Base-by-base conservation (phyloP, 495 filamentous ascomycete genomes). In the Tuber calosporum region DNA sequence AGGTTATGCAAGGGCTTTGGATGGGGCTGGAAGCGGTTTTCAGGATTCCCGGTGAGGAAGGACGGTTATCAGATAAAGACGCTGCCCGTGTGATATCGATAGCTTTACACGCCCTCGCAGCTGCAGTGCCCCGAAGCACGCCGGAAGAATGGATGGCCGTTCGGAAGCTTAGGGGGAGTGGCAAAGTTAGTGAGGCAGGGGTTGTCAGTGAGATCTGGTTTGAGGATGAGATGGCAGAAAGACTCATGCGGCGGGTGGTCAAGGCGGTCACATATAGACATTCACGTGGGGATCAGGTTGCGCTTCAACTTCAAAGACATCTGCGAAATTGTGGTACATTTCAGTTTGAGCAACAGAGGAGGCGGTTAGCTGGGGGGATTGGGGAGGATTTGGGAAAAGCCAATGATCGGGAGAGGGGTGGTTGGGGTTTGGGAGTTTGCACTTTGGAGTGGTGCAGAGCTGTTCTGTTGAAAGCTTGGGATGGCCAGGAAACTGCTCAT, bases 1-100 rank as follows among this genome's bases (percentile, higher is more conserved):
- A 93, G 71, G 86, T 92, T 0, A 89, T 93, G 69, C 87, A 93
- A 77, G 93, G 90, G 74, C 82, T 97, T 7, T 96, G 93, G 92
- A 86, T 85, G 79, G 87, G 90, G 11, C 81, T 90, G n/a, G 88
- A 88, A 36, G 84, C 86, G 45, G 82, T 94, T 19, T 94, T 93
- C 82, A 84, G 22, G 17, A 66, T 73, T 22, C 72, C 70, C 22
- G 83, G 83, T 22, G 81, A 84, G 58, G 83, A 84, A 69, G 53
- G 53, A 34, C 53, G 53, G 26, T 68, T 90, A 30, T 84, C 81
- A n/a, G 87, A 89, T 78, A 72, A 80, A 17, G 87, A 89, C 73
- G 86, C 87, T 17, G 88, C 87, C 19, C 84, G 88, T 68, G 82
- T 90, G 48, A 82, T 86, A 39, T 86, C 86, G 11, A 82, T 91